A percentile compares a stretch with the other conserved stretches of the same genome.
Conservation (phyloP, 495 filamentous ascomycete genomes). For the Viridothelium virens region DNA sequence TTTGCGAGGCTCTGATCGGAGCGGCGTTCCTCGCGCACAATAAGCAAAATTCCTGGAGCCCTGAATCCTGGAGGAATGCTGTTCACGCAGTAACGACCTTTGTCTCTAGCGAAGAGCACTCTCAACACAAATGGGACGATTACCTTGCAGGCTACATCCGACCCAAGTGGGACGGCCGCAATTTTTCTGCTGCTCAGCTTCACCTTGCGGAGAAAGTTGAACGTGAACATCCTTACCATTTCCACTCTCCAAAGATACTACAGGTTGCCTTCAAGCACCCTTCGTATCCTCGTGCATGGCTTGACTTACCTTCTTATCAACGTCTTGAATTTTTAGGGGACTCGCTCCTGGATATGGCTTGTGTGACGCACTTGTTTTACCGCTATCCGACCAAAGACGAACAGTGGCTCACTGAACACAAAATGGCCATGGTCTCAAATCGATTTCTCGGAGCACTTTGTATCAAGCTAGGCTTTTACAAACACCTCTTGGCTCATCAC, state of each 20-base stretch:
- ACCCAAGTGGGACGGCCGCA: slow-evolving; percentile 61
- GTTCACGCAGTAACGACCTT: slow-evolving; percentile 74
- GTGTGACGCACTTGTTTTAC: slow-evolving; percentile 71
- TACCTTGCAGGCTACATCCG: slow-evolving; percentile 64
- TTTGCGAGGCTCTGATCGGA: slow-evolving; percentile 91
- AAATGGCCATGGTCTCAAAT: slow-evolving; percentile 99
- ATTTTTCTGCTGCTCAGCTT: slow-evolving; percentile 52
- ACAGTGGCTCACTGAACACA: slow-evolving; percentile 98
- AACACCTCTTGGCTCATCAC: slow-evolving; percentile 58
- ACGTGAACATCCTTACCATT: slow-evolving; percentile 65
- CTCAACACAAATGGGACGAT: slow-evolving; percentile 57
- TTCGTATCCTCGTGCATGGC: slow-evolving; percentile 63
- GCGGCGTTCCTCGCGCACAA: slow-evolving; percentile 67
- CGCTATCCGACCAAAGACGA: slow-evolving; percentile 73
- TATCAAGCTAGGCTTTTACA: slow-evolving; percentile 68
- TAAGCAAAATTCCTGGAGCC: slow-evolving; percentile 31
- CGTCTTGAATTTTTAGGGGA: slow-evolving; percentile 92
- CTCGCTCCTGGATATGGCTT: slow-evolving; percentile 79
- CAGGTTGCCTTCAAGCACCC: slow-evolving; percentile 85
- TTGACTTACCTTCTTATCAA: slow-evolving; percentile 80
- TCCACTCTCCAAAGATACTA: slow-evolving; percentile 67
- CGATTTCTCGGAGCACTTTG: slow-evolving; percentile 81
- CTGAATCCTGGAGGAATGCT: slow-evolving; percentile 64
- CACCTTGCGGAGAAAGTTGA: slow-evolving; percentile 61
- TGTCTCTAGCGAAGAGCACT: slow-evolving; percentile 60